Percentiles rank a stretch among this genome's conserved stretches.
Conservation (phyloP, 2,329 filamentous ascomycete species). For the Aspergillus texensis region DNA sequence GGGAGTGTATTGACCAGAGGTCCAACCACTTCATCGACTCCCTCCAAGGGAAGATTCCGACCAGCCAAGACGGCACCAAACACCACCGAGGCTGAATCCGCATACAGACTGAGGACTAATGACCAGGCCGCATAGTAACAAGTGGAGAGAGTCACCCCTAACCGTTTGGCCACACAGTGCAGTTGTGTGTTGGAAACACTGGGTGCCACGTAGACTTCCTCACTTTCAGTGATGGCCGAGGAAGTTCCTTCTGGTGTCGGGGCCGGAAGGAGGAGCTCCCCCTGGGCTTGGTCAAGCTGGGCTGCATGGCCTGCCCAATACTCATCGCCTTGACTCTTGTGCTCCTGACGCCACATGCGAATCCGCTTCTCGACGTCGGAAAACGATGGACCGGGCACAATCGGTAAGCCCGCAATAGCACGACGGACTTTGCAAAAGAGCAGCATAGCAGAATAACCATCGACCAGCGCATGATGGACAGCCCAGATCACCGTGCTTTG, state of each 20-base stretch:
- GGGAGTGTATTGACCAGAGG: no score
- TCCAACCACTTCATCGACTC: not conserved
- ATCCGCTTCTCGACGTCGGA: not conserved
- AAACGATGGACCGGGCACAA: not conserved
- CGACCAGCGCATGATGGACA: slow-evolving; percentile 38
- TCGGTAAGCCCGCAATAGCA: not conserved
- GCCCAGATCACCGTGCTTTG: no score
- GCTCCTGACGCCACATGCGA: not conserved
- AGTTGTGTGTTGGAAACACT: not conserved
- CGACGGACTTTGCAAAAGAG: slow-evolving; percentile 24
- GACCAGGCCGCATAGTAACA: slow-evolving; percentile 13
- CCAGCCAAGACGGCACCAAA: slow-evolving; percentile 14
- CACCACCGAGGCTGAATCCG: slow-evolving; percentile 2
- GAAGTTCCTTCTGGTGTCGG: no score
- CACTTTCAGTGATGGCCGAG: no score
- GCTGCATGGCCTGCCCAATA: no score
- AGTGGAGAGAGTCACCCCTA: slow-evolving; percentile 6
- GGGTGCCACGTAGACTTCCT: no score
- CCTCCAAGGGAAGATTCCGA: slow-evolving; percentile 9
- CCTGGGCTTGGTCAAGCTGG: no score
- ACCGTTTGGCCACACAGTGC: not conserved
- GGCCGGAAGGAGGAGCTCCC: no score
- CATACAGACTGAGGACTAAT: slow-evolving; percentile 4
- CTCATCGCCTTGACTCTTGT: not conserved
- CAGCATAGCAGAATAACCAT: slow-evolving; percentile 32